Evolutionary conservation across 2,329 filamentous ascomycete species (phyloP).

Genomic region (Bipolaris zeicola): DNA sequence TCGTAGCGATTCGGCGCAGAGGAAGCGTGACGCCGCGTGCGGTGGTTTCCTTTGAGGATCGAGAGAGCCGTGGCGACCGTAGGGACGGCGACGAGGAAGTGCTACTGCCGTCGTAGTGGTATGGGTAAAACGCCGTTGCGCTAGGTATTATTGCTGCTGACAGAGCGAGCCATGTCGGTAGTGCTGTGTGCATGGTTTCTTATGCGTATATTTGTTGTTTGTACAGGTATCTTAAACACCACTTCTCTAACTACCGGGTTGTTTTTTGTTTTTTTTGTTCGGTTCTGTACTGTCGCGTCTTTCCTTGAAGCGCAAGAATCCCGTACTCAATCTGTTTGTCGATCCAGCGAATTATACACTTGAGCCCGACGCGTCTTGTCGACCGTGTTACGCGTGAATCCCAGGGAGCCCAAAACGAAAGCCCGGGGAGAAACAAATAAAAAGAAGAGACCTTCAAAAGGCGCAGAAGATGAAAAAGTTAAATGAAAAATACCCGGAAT

Average conservation of each 20-base stretch:
- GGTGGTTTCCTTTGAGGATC: constrained; percentile 1
- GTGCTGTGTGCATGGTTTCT: constrained; percentile 25
- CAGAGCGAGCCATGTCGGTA: constrained; percentile 29
- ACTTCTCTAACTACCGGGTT: too few species aligned
- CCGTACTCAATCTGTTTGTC: not conserved
- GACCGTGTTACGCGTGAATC: not conserved
- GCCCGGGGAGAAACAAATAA: not conserved
- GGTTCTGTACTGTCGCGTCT: not conserved
- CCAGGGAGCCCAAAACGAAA: not conserved
- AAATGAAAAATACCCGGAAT: not conserved
- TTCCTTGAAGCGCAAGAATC: not conserved
- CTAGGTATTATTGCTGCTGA: constrained; percentile 34
- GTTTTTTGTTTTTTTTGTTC: not conserved
- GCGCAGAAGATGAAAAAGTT: not conserved
- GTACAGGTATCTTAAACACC: not conserved
- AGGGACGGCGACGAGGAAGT: constrained; percentile 2
- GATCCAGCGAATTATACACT: not conserved
- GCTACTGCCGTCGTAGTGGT: constrained; percentile 25
- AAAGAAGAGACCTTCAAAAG: not conserved
- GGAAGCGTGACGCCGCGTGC: constrained; percentile 31
- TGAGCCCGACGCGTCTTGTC: not conserved
- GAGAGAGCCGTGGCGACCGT: constrained; percentile 12
- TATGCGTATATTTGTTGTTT: constrained; percentile 4
- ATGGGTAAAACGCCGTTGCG: constrained; percentile 46
- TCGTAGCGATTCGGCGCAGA: constrained; percentile 39